Percentiles rank a stretch among this genome's conserved stretches.
Conservation (phyloP, 164 flowering plant genomes). For the Vitis cinerea region DNA sequence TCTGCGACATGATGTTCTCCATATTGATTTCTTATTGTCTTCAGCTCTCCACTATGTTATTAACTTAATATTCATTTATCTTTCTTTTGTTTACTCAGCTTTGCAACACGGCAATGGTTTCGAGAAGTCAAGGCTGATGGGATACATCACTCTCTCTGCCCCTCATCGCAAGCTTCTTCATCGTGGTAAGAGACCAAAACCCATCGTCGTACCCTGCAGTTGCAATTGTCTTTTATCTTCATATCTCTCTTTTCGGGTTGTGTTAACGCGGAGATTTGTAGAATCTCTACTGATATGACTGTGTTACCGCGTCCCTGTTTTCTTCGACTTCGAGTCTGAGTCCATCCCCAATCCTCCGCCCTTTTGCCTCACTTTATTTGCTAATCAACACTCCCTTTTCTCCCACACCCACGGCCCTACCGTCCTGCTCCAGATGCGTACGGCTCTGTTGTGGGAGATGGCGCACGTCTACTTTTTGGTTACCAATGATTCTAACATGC, state of each 20-base stretch:
- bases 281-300: no score
- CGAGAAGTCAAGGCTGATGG: neutral
- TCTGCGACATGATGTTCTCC: neutral
- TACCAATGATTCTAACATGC: slow-evolving; percentile 16
- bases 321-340: no score
- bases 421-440: neutral
- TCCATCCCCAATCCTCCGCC: no score
- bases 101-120: neutral
- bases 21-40: neutral
- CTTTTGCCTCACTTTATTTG: no score
- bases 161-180: slow-evolving; percentile 38
- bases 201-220: no score
- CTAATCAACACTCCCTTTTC: no score
- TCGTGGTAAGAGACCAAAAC: slow-evolving; percentile 16
- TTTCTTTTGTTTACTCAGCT: slow-evolving; percentile 8
- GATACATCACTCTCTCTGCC: neutral
- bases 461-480: slow-evolving; percentile 3
- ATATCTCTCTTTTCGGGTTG: neutral
- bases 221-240: neutral
- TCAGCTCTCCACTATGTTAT: neutral
- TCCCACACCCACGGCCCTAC: neutral
- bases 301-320: no score
- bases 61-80: neutral
- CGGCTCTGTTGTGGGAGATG: slow-evolving; percentile 14
- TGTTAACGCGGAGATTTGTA: neutral